Percentiles rank a stretch among this genome's conserved stretches.
Conservation (phyloP, 2,329 filamentous ascomycete species). For the Pestalotiopsis sp. region DNA sequence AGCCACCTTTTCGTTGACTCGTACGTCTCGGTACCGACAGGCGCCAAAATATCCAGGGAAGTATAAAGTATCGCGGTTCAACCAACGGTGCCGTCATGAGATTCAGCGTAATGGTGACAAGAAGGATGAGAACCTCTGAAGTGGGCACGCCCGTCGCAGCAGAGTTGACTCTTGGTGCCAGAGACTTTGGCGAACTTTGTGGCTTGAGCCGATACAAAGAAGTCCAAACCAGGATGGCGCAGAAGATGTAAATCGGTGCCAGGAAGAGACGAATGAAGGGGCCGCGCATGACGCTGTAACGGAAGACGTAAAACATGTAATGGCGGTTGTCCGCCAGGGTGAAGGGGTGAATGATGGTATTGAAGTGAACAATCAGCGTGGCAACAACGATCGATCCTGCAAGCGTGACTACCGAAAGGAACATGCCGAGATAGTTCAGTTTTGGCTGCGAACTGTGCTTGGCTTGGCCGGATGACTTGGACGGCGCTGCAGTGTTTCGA, state of each 20-base stretch:
- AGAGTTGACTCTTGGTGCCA: constrained; percentile 23
- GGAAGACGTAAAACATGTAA: constrained; percentile 96
- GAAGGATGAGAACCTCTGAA: constrained; percentile 58
- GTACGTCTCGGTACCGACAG: constrained; percentile 65
- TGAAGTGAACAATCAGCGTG: constrained; percentile 66
- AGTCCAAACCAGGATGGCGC: constrained; percentile 70
- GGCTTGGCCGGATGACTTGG: background rate
- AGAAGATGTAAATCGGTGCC: constrained; percentile 70
- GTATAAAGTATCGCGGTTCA: constrained; percentile 93
- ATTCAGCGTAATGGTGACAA: constrained; percentile 75
- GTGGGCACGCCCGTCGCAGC: constrained; percentile 36
- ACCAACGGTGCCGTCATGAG: constrained; percentile 89
- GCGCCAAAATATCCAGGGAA: constrained; percentile 93
- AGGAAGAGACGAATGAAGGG: constrained; percentile 67
- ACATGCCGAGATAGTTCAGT: constrained; percentile 28
- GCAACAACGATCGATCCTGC: constrained; percentile 39
- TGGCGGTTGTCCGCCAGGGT: constrained; percentile 95
- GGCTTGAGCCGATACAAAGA: constrained; percentile 45
- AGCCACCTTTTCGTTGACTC: constrained; percentile 6
- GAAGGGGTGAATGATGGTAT: constrained; percentile 95
- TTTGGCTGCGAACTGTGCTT: constrained; percentile 15
- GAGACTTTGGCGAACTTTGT: background rate
- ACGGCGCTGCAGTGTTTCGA: background rate
- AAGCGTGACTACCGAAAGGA: constrained; percentile 41
- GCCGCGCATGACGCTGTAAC: constrained; percentile 73